Evolutionary conservation across 768 basidiomycete species (phyloP).

Genomic region (Vararia minispora): DNA sequence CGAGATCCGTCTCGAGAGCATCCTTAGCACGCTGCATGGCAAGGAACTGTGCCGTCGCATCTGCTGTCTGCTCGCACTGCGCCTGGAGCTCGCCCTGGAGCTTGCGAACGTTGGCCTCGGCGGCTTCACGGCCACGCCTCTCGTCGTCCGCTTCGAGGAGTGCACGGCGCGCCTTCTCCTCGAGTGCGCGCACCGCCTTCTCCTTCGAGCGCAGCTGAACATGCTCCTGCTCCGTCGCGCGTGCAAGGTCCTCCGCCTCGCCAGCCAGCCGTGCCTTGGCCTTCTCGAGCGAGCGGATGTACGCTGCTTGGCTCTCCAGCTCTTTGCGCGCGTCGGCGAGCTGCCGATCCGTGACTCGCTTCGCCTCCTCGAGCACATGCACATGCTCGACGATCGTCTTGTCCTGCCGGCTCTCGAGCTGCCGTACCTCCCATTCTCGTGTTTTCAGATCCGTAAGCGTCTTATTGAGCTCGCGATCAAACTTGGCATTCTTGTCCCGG

Average conservation of each 20-base stretch:
- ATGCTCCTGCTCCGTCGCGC: constrained; percentile 64
- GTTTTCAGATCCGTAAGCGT: constrained; percentile 69
- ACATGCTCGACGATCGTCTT: constrained; percentile 99
- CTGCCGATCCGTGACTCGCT: constrained; percentile 87
- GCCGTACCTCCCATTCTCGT: constrained; percentile 79
- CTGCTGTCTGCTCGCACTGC: constrained; percentile 42
- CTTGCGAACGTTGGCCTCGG: constrained; percentile 50
- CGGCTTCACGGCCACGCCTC: constrained; percentile 48
- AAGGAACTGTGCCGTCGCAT: constrained; percentile 41
- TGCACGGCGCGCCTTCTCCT: constrained; percentile 47
- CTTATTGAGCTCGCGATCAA: constrained; percentile 74
- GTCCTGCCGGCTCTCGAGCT: constrained; percentile 80
- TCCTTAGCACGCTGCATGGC: constrained; percentile 51
- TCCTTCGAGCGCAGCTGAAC: constrained; percentile 57
- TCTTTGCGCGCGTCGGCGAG: constrained; percentile 74
- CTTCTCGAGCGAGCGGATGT: constrained; percentile 83
- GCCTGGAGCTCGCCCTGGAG: constrained; percentile 51
- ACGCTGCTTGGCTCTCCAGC: constrained; percentile 56
- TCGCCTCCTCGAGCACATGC: constrained; percentile 92
- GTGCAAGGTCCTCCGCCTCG: constrained; percentile 74
- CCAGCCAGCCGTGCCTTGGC: constrained; percentile 59
- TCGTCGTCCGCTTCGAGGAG: constrained; percentile 56
- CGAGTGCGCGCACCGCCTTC: constrained; percentile 50
- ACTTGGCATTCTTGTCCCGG: constrained; percentile 58
- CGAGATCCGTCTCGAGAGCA: constrained; percentile 54